Evolutionary conservation across 768 basidiomycete species (phyloP).

Genomic region (Phanerochaete sordida): DNA sequence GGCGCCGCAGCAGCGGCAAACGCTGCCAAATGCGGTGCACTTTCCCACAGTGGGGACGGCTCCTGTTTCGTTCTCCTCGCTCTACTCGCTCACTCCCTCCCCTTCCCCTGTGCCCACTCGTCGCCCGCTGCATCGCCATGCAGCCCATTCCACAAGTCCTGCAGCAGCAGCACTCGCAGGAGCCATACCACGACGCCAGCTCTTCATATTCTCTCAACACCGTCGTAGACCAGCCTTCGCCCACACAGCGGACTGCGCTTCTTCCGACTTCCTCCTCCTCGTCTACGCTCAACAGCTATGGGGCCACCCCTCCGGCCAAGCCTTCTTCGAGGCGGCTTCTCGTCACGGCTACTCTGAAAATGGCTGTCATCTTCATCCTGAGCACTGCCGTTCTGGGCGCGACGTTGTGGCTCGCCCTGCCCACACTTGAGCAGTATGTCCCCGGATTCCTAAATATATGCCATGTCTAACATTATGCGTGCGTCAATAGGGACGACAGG

Average conservation of each 20-base stretch:
- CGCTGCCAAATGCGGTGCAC: background rate
- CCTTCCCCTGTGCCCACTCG: background rate
- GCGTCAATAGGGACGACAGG: constrained; percentile 60
- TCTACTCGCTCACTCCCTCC: background rate
- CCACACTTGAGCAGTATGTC: constrained; percentile 73
- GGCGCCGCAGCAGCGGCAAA: background rate
- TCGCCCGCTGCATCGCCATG: constrained; percentile 5
- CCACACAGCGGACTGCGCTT: constrained; percentile 30
- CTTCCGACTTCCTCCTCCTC: constrained; percentile 15
- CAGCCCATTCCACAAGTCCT: constrained; percentile 2
- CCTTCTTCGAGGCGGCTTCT: constrained; percentile 56
- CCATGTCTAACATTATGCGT: constrained; percentile 5
- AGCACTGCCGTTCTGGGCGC: constrained; percentile 70
- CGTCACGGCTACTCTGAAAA: constrained; percentile 79
- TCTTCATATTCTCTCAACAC: constrained; percentile 67
- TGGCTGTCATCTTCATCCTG: constrained; percentile 71
- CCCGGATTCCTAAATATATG: too few relatives aligned
- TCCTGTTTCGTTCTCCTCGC: constrained; percentile 4
- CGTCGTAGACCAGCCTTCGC: constrained; percentile 35
- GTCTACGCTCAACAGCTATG: constrained; percentile 36
- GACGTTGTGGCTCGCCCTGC: constrained; percentile 78
- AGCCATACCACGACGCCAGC: constrained; percentile 28
- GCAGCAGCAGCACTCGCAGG: constrained; percentile 1
- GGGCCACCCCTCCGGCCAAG: constrained; percentile 35
- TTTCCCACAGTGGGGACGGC: constrained; percentile 1